phyloP scores from a whole-genome alignment of 371 early-diverging fungal species.

The Catenaria anguillulae region DNA sequence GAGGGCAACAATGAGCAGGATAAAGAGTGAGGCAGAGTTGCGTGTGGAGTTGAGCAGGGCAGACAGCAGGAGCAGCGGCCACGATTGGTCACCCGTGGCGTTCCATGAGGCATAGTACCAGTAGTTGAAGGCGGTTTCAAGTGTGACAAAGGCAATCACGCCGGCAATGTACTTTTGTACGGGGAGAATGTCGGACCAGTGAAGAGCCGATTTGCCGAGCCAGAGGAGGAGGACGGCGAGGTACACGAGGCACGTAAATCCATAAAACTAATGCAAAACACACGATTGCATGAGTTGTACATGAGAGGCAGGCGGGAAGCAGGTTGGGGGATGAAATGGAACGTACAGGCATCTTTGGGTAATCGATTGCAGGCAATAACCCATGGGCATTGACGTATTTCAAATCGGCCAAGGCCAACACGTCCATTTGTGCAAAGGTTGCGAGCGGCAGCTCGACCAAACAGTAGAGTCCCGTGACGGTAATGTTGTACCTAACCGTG shows the following conservation, averaged over 20 bases:
- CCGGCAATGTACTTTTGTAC: constrained; percentile 77
- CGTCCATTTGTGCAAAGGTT: not conserved
- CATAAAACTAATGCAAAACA: constrained; percentile 50
- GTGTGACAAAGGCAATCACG: constrained; percentile 63
- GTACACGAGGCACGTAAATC: constrained; percentile 51
- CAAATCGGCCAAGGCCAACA: constrained; percentile 35
- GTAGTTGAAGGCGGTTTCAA: constrained; percentile 82
- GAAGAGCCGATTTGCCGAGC: constrained; percentile 52
- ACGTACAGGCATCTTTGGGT: constrained; percentile 62
- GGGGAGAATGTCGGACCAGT: constrained; percentile 74
- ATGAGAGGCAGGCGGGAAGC: too few relatives aligned
- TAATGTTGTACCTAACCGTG: not conserved
- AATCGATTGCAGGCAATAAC: constrained; percentile 62
- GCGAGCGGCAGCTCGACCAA: not conserved
- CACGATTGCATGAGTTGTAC: too few relatives aligned
- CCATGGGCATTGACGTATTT: constrained; percentile 69
- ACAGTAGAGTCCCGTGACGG: constrained; percentile 4
- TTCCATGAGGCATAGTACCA: constrained; percentile 55
- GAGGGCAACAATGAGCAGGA: constrained; percentile 82
- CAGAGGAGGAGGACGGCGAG: constrained; percentile 53
- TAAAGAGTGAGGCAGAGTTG: constrained; percentile 82
- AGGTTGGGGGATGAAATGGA: too few relatives aligned
- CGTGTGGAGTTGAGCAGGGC: constrained; percentile 76
- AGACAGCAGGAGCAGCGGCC: constrained; percentile 37
- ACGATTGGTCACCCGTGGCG: constrained; percentile 10